Evolutionary conservation across 768 basidiomycete species (phyloP).

Genomic region (Termitomyces sp.): DNA sequence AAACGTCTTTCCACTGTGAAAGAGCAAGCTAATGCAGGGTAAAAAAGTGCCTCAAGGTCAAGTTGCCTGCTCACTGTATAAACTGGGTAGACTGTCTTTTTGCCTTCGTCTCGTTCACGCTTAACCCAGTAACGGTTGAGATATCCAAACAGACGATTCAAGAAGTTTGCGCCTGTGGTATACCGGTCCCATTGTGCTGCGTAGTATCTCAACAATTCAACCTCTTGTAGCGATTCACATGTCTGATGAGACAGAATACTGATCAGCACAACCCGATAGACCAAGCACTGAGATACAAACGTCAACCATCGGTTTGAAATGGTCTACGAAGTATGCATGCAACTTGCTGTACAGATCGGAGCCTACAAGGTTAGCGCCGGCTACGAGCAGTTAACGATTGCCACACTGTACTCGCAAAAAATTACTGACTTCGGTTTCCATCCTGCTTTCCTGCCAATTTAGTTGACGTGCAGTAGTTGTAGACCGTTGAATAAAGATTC

Average conservation of each 20-base stretch:
- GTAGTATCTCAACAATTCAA: constrained; percentile 90
- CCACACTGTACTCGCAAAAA: constrained; percentile 13
- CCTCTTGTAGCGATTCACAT: constrained; percentile 78
- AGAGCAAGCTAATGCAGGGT: constrained; percentile 65
- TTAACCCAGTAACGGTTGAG: constrained; percentile 99
- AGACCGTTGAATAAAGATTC: constrained; percentile 85
- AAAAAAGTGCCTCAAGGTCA: background rate
- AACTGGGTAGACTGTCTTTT: constrained; percentile 92
- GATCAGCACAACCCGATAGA: background rate
- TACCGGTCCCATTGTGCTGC: constrained; percentile 94
- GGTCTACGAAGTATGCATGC: constrained; percentile 80
- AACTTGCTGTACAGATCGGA: constrained; percentile 96
- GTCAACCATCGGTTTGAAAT: constrained; percentile 68
- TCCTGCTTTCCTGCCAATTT: constrained; percentile 63
- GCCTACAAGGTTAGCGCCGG: constrained; percentile 96
- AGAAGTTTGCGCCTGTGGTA: constrained; percentile 94
- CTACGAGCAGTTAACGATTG: constrained; percentile 29
- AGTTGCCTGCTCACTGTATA: constrained; percentile 69
- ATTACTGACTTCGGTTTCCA: constrained; percentile 62
- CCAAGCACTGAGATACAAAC: constrained; percentile 18
- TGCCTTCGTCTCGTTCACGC: constrained; percentile 95
- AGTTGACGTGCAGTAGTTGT: constrained; percentile 96
- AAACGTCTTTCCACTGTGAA: constrained; percentile 91
- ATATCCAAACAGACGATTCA: constrained; percentile 96
- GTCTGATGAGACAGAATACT: constrained; percentile 40